Percentiles rank a stretch among this genome's conserved stretches.
Conservation (phyloP, 2,329 filamentous ascomycete species). For the Pseudopyrenochaeta lycopersici region DNA sequence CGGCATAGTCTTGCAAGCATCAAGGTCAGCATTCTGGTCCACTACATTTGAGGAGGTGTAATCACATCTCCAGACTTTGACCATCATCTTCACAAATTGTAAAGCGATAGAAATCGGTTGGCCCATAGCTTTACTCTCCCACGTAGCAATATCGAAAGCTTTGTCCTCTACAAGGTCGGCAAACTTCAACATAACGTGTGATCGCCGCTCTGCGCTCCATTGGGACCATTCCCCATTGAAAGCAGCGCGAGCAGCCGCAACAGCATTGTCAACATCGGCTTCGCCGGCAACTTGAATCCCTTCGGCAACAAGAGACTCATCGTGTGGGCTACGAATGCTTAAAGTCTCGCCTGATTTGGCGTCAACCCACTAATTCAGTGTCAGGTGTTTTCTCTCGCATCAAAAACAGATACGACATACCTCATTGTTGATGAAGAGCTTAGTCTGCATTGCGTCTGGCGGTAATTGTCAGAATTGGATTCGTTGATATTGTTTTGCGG, state of each 20-base stretch:
- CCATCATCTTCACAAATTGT: constrained; percentile 13
- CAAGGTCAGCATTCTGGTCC: too few species aligned
- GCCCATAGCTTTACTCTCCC: too few species aligned
- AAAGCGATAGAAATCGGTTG: constrained; percentile 13
- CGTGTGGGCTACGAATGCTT: constrained; percentile 34
- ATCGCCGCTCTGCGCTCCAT: constrained; percentile 31
- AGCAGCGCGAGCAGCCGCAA: constrained; percentile 33
- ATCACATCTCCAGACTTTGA: constrained; percentile 13
- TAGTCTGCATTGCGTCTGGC: too few species aligned
- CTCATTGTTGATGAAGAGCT: too few species aligned
- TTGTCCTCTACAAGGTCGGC: constrained; percentile 34
- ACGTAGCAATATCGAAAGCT: constrained; percentile 9
- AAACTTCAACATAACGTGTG: constrained; percentile 30
- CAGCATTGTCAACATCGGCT: constrained; percentile 32
- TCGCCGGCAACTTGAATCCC: constrained; percentile 18
- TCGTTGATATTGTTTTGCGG: too few species aligned
- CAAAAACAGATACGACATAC: too few species aligned
- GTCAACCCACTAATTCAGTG: constrained; percentile 24
- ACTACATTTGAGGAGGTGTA: too few species aligned
- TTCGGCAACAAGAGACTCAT: constrained; percentile 28
- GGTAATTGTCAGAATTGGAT: too few species aligned
- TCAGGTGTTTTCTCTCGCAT: background rate
- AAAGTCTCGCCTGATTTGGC: constrained; percentile 31
- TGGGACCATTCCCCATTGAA: constrained; percentile 32
- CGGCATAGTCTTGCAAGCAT: constrained; percentile 22